phyloP scores from a whole-genome alignment of 768 basidiomycete genomes.

The Leccinum broughii region DNA sequence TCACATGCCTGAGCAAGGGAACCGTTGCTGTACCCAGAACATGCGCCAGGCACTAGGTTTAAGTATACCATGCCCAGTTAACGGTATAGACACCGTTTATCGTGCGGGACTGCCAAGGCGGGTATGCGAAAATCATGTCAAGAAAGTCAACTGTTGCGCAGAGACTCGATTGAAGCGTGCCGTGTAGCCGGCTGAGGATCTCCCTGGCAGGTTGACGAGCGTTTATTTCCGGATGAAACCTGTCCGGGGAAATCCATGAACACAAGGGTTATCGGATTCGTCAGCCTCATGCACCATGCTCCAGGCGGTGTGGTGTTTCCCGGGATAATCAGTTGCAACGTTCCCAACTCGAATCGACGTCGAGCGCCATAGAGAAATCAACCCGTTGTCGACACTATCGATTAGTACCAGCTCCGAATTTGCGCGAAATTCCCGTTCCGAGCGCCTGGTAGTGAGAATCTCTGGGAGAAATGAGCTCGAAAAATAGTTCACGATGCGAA shows the following conservation, averaged over 20 bases:
- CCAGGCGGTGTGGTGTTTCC: not conserved
- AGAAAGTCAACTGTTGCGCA: not conserved
- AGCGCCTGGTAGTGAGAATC: not conserved
- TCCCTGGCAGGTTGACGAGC: not conserved
- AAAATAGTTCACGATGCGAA: not conserved
- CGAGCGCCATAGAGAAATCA: constrained; percentile 1
- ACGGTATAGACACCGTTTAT: constrained; percentile 17
- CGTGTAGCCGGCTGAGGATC: not conserved
- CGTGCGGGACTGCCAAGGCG: constrained; percentile 6
- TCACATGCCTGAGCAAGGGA: constrained; percentile 10
- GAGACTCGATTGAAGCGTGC: not conserved
- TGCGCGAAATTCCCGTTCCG: constrained; percentile 3
- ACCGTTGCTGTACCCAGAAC: constrained; percentile 5
- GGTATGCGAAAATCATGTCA: constrained; percentile 4
- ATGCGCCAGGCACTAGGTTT: constrained; percentile 11
- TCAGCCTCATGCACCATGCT: not conserved
- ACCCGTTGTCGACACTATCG: not conserved
- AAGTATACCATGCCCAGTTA: constrained; percentile 9
- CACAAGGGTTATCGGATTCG: not conserved
- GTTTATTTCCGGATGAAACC: not conserved
- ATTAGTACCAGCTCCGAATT: not conserved
- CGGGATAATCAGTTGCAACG: not conserved
- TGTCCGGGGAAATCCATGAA: not conserved
- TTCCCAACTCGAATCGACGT: not conserved
- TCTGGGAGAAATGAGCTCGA: not conserved